Evolutionary conservation across 768 basidiomycete genomes (phyloP).

Genomic region (Phaeolepiota aurea): DNA sequence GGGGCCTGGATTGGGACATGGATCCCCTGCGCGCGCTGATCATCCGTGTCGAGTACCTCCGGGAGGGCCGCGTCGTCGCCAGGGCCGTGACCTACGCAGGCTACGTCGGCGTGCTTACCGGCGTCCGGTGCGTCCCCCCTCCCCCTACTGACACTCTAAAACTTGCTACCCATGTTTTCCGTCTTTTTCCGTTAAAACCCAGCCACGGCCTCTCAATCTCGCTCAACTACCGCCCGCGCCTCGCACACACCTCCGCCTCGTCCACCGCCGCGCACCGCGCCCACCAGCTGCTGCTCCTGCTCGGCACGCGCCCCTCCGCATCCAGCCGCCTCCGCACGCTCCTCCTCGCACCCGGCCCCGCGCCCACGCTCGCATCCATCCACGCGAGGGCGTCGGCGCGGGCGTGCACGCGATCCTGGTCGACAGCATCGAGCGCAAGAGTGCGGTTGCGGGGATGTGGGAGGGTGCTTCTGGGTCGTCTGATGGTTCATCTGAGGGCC

Average conservation of each 20-base stretch:
- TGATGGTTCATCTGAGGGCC: too few species aligned
- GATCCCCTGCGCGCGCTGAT: constrained; percentile 23
- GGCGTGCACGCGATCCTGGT: constrained; percentile 14
- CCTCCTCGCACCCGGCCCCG: constrained; percentile 18
- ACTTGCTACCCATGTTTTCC: not conserved
- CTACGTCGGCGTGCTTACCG: constrained; percentile 27
- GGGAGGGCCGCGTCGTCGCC: constrained; percentile 21
- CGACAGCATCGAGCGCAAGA: constrained; percentile 24
- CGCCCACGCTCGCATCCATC: constrained; percentile 15
- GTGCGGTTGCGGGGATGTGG: constrained; percentile 15
- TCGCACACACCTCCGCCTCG: constrained; percentile 17
- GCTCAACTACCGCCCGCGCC: constrained; percentile 23
- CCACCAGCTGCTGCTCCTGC: constrained; percentile 21
- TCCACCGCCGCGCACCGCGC: constrained; percentile 15
- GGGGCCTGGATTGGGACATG: constrained; percentile 30
- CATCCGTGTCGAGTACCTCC: constrained; percentile 25
- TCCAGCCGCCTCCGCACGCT: constrained; percentile 21
- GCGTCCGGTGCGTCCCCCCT: constrained; percentile 19
- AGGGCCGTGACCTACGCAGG: constrained; percentile 31
- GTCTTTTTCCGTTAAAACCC: not conserved
- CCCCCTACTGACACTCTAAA: not conserved
- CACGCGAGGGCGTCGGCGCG: constrained; percentile 8
- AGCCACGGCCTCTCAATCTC: constrained; percentile 27
- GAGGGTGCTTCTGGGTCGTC: not conserved
- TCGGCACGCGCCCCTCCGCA: constrained; percentile 23